Base-by-base conservation (phyloP, 2,329 filamentous ascomycete genomes). In the Aplosporella prunicola region DNA sequence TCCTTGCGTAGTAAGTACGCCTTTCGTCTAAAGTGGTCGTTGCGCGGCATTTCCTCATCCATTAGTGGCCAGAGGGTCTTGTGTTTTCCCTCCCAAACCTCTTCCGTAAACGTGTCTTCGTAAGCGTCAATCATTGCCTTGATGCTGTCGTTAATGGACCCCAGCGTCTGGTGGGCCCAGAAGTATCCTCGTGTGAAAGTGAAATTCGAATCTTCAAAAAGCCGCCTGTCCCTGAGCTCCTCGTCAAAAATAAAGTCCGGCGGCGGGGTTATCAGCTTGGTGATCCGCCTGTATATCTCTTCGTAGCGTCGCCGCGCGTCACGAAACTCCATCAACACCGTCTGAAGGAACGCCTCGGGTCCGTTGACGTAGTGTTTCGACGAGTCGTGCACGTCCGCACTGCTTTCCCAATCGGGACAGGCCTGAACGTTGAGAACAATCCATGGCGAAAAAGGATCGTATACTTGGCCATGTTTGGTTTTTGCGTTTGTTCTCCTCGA, bases 151-250 rank as follows among this genome's bases (percentile, higher is more conserved):
- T 75, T 77, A 47, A 78, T 69, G 22, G 73, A 69, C 23, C 71
- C 72, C 3, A 77, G 64, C 3, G 73, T 74, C 53, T 77, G 74
- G 47, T 70, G 76, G 1, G 72, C 73, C 68, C 74, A 78, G 49
- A 78, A 78, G 47, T 78, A 78, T 11, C 74, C 66, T 1, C 72
- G 63, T 11, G 72, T 75, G 56, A 74, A 77, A 1, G 74, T 78
- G 47, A 76, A 78, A 38, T 72, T 56, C 35, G 66, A 63, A 48
- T 78, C 74, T 51, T 79, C 74, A 45, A 78, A 78, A 1, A 78
- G 62, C 0, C 77, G 63, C 45, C 69, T 68, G 53, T 76, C 73
- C 9, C 75, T 64, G 5, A 76, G 55, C 14, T 64, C 61, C 25
- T 62, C 60, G 43, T 76, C 63, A 47, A 78, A 79, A 54, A 79